These are phyloP conservation scores for Tulasnella sp. DNA, from an alignment of 768 basidiomycete genomes.

Conservation along the genomic window DNA sequence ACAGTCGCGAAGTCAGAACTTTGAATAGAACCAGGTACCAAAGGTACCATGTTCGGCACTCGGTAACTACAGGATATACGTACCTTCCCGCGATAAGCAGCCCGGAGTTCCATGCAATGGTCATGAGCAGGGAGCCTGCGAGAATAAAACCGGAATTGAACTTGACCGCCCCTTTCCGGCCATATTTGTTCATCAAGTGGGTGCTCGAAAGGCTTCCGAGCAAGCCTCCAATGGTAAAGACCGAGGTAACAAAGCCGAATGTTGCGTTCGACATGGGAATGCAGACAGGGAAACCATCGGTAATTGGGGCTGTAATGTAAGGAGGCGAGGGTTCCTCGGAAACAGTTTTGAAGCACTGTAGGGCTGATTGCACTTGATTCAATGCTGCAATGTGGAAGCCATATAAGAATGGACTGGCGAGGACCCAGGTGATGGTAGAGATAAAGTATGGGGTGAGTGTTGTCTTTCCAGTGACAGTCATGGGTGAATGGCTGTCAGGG, in stretches of 20 bases:
- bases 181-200: constrained; percentile 67
- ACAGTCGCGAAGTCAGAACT: background rate
- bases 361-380: constrained; percentile 74
- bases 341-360: constrained; percentile 23
- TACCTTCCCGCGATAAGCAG: constrained; percentile 34
- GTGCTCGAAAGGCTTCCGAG: constrained; percentile 73
- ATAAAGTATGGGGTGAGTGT: constrained; percentile 19
- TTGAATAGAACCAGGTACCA: background rate
- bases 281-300: constrained; percentile 61
- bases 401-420: constrained; percentile 53
- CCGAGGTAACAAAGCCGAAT: constrained; percentile 82
- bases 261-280: constrained; percentile 74
- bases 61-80: background rate
- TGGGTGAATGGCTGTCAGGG: background rate
- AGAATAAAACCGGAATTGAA: constrained; percentile 60
- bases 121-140: constrained; percentile 57
- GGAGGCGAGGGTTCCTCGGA: background rate
- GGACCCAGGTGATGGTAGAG: constrained; percentile 26
- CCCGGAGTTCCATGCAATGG: constrained; percentile 29
- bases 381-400: constrained; percentile 93
- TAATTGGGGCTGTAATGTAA: background rate
- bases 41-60: background rate
- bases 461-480: constrained; percentile 9
- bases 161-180: constrained; percentile 69
- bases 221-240: constrained; percentile 88